Percentiles rank a stretch among this genome's conserved stretches.
Evolutionary conservation across 371 early-diverging fungal species (phyloP).

Genomic region (Dichotomocladium elegans): DNA sequence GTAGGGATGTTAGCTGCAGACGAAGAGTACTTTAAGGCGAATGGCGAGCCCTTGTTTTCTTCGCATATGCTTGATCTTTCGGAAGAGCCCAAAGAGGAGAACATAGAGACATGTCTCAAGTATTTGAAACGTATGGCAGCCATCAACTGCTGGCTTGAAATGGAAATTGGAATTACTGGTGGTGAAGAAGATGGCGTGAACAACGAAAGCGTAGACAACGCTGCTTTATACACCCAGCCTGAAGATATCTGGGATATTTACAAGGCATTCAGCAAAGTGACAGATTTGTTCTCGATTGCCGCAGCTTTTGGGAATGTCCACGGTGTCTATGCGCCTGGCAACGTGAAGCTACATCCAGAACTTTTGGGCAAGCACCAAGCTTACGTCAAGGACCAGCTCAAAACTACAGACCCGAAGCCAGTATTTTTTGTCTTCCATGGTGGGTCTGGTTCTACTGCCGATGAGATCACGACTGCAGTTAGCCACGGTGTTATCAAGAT

Average conservation of each 20-base stretch:
- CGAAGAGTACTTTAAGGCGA: constrained; percentile 84
- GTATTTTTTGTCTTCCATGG: constrained; percentile 94
- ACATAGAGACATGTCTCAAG: constrained; percentile 81
- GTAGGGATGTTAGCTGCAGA: constrained; percentile 82
- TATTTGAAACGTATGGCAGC: constrained; percentile 86
- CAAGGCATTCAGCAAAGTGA: constrained; percentile 71
- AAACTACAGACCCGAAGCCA: constrained; percentile 60
- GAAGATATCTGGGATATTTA: constrained; percentile 92
- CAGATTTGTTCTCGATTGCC: constrained; percentile 84
- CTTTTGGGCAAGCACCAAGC: constrained; percentile 85
- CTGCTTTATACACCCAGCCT: constrained; percentile 85
- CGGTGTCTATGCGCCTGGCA: constrained; percentile 91
- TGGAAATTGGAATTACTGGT: constrained; percentile 95
- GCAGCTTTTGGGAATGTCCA: constrained; percentile 90
- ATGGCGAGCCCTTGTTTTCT: constrained; percentile 90
- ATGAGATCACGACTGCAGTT: constrained; percentile 83
- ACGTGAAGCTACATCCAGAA: constrained; percentile 85
- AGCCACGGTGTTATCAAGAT: constrained; percentile 87
- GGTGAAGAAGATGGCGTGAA: constrained; percentile 96
- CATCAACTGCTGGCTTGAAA: constrained; percentile 82
- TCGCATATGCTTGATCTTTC: constrained; percentile 95
- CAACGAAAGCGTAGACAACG: constrained; percentile 85
- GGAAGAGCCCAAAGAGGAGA: constrained; percentile 86
- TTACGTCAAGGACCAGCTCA: constrained; percentile 68
- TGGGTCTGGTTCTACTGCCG: constrained; percentile 82